A percentile compares a stretch with the other conserved stretches of the same genome.
These are phyloP conservation scores for Gymnopus androsaceus DNA, from an alignment of 1,284 basidiomycete genomes.

Conservation along the genomic window DNA sequence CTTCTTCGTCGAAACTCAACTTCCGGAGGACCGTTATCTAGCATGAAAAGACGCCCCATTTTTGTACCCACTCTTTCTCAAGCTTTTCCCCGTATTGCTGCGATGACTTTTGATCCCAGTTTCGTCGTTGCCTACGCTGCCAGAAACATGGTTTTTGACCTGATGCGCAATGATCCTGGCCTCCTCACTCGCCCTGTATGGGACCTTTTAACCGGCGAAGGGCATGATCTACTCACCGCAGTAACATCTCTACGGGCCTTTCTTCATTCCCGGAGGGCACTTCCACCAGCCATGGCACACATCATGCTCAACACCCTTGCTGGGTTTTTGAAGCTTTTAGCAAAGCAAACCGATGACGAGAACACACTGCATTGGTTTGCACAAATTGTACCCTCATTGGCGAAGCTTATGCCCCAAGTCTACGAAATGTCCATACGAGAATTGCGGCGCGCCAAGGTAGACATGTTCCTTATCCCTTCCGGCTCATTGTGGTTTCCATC, in stretches of 20 bases:
- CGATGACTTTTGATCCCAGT: conserved; percentile 55
- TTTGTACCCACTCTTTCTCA: conserved; percentile 63
- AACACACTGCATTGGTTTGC: conserved; percentile 57
- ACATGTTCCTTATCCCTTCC: conserved; percentile 70
- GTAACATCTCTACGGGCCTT: conserved; percentile 53
- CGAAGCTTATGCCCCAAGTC: conserved; percentile 62
- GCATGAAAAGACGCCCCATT: conserved; percentile 58
- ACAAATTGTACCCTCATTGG: conserved; percentile 55
- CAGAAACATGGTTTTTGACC: conserved; percentile 58
- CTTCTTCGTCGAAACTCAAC: conserved; percentile 59
- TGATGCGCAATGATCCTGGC: conserved; percentile 76
- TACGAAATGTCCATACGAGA: conserved; percentile 75
- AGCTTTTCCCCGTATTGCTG: conserved; percentile 54
- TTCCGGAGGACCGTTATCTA: conserved; percentile 43
- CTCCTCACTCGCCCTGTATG: conserved; percentile 66
- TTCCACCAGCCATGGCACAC: conserved; percentile 71
- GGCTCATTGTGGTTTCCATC: conserved; percentile 67
- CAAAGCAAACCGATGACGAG: conserved; percentile 46
- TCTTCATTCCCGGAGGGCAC: conserved; percentile 51
- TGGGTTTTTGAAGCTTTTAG: conserved; percentile 64
- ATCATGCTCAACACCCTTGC: conserved; percentile 70
- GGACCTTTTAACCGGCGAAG: conserved; percentile 57
- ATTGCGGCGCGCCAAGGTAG: conserved; percentile 73
- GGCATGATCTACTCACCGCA: conserved; percentile 46
- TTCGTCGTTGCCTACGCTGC: conserved; percentile 59